These are phyloP conservation scores for Calendula officinalis DNA, from an alignment of 129 eudicot genomes.

Conservation along the genomic window DNA sequence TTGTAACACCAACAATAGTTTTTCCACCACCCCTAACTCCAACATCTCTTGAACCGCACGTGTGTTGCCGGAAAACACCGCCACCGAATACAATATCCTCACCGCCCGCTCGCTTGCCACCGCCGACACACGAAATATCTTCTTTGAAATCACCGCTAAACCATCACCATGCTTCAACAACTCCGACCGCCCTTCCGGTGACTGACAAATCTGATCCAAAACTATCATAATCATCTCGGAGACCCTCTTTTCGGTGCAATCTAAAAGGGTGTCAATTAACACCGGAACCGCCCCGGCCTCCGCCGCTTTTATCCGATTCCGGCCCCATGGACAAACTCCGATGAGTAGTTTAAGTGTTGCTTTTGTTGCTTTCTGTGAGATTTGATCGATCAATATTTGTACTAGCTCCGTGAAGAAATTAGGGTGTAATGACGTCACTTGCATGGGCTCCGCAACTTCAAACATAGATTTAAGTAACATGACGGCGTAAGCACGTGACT, in stretches of 20 bases:
- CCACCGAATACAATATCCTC: constrained; percentile 44
- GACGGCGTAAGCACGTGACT: constrained; percentile 57
- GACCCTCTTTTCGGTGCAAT: constrained; percentile 37
- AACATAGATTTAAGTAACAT: constrained; percentile 47
- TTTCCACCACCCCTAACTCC: constrained; percentile 58
- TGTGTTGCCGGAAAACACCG: constrained; percentile 40
- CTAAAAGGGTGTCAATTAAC: constrained; percentile 44
- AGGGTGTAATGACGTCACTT: constrained; percentile 27
- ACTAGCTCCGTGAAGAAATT: constrained; percentile 40
- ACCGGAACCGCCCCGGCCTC: constrained; percentile 49
- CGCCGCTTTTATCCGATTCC: constrained; percentile 49
- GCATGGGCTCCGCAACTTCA: constrained; percentile 52
- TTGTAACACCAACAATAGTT: constrained; percentile 52
- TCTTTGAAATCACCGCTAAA: constrained; percentile 67
- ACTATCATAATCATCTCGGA: constrained; percentile 50
- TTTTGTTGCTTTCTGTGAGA: constrained; percentile 49
- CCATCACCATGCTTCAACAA: constrained; percentile 56
- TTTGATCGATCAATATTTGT: constrained; percentile 42
- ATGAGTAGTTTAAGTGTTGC: constrained; percentile 48
- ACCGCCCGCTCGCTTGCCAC: constrained; percentile 59
- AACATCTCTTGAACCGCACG: constrained; percentile 56
- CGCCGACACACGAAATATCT: constrained; percentile 54
- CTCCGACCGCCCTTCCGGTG: constrained; percentile 66
- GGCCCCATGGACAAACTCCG: constrained; percentile 48
- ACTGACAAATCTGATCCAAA: constrained; percentile 47